These are phyloP conservation scores for Lactarius quietus DNA, from an alignment of 768 basidiomycete species.

Conservation along the genomic window DNA sequence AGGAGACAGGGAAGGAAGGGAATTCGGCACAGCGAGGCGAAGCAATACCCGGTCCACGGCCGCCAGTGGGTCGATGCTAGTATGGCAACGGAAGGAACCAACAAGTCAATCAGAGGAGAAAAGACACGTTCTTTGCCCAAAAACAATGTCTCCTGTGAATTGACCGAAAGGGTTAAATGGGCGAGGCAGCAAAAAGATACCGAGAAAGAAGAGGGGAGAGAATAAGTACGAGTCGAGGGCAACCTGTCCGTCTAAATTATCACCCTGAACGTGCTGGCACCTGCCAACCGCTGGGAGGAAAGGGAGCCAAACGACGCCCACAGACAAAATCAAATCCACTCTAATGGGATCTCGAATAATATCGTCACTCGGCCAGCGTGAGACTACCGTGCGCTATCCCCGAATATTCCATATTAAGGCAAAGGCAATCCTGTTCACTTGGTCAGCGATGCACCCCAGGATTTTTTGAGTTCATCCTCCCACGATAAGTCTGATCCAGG, in stretches of 20 bases:
- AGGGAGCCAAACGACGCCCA: neutral
- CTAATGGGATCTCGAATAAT: no score
- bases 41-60: neutral
- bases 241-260: neutral
- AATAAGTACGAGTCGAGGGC: neutral
- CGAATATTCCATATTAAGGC: neutral
- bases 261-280: neutral
- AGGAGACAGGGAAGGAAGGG: neutral
- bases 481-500: neutral
- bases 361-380: neutral
- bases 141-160: neutral
- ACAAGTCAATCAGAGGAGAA: neutral
- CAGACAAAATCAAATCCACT: neutral
- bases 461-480: neutral
- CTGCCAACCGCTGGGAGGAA: neutral
- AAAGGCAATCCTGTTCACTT: neutral
- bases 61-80: neutral
- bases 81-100: neutral
- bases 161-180: neutral
- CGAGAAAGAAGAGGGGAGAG: neutral
- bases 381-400: neutral
- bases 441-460: neutral
- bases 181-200: neutral
- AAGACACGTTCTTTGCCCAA: neutral
- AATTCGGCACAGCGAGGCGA: neutral